Conservation (phyloP, 2,329 filamentous ascomycete genomes). For the Alternaria sp. region DNA sequence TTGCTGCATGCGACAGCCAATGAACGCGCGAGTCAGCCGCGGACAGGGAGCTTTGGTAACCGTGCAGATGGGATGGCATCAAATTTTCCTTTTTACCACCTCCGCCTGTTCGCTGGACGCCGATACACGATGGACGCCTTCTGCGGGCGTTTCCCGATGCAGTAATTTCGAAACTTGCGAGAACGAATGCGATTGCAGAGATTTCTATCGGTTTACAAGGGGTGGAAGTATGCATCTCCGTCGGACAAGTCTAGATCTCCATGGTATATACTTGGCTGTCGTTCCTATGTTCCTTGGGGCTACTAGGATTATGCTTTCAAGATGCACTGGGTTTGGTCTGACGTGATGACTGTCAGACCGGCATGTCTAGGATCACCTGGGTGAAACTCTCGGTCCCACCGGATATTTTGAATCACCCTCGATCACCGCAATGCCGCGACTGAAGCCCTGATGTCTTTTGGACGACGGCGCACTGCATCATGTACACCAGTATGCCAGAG, state of each 20-base stretch:
- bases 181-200: slow-evolving; percentile 14
- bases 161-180: neutral
- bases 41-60: slow-evolving; percentile 25
- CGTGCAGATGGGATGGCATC: slow-evolving; percentile 11
- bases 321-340: neutral
- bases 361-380: neutral
- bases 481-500: too few relatives aligned
- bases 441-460: too few relatives aligned
- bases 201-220: slow-evolving; percentile 9
- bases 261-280: neutral
- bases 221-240: neutral
- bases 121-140: slow-evolving; percentile 12
- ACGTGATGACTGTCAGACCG: neutral
- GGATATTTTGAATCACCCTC: neutral
- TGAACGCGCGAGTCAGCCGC: slow-evolving; percentile 29
- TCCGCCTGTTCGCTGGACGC: slow-evolving; percentile 33
- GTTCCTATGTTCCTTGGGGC: neutral
- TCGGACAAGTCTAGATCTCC: neutral
- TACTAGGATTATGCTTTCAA: neutral
- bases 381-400: neutral
- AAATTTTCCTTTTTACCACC: slow-evolving; percentile 21
- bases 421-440: neutral
- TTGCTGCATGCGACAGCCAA: slow-evolving; percentile 21
- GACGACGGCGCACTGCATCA: too few relatives aligned
- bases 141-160: slow-evolving; percentile 10